These are phyloP conservation scores for Coemansia sp. DNA, from an alignment of 192 early-diverging fungal genomes.

Conservation along the genomic window DNA sequence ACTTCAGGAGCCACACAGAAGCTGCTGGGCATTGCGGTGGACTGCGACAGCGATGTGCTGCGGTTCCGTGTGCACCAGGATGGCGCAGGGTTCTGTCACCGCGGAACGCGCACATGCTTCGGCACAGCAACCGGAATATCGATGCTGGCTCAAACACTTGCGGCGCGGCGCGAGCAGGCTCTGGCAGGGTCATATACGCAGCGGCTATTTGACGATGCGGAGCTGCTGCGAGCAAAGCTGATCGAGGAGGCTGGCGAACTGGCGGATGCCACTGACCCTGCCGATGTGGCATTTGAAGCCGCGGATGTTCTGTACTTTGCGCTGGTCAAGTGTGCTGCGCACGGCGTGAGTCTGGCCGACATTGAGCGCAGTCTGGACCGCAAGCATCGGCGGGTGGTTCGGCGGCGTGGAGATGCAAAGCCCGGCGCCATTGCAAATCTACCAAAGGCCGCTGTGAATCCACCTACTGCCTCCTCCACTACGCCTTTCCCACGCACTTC, in stretches of 20 bases:
- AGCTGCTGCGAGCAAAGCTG: constrained; percentile 86
- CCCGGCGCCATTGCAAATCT: constrained; percentile 33
- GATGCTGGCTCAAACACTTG: constrained; percentile 68
- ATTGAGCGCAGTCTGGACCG: constrained; percentile 84
- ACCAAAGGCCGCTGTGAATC: constrained; percentile 12
- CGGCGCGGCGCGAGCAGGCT: constrained; percentile 66
- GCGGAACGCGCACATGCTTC: constrained; percentile 89
- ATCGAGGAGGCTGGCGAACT: constrained; percentile 95
- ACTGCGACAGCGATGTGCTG: constrained; percentile 91
- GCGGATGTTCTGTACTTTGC: constrained; percentile 97
- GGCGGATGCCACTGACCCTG: constrained; percentile 69
- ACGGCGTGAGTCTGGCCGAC: constrained; percentile 80
- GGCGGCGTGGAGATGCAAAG: constrained; percentile 93
- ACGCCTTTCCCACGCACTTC: constrained; percentile 29
- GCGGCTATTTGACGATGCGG: constrained; percentile 80
- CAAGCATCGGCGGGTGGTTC: constrained; percentile 78
- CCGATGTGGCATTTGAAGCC: constrained; percentile 91
- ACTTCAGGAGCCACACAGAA: constrained; percentile 94
- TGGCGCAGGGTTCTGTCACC: constrained; percentile 92
- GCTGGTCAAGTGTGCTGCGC: constrained; percentile 78
- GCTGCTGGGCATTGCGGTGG: constrained; percentile 71
- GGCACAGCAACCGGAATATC: constrained; percentile 75
- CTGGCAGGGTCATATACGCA: constrained; percentile 91
- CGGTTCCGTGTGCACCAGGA: constrained; percentile 83
- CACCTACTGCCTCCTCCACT: constrained; percentile 10